Base-by-base conservation (phyloP, 2,329 filamentous ascomycete species). In the Pseudogymnoascus destructans region DNA sequence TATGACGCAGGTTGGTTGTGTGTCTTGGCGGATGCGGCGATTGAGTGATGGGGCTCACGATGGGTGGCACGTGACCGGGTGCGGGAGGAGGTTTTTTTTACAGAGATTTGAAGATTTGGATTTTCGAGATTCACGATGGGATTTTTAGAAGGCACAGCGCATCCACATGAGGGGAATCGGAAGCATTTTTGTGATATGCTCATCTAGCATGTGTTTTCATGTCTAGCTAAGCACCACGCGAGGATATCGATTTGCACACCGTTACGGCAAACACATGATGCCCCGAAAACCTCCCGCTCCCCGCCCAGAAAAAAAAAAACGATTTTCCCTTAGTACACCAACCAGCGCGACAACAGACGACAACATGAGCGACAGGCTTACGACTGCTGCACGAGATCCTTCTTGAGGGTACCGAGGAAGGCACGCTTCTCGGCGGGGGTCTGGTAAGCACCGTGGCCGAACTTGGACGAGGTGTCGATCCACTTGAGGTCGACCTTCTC, bases 401-500 rank as follows among this genome's bases (percentile, higher is more conserved):
- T 98, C 90, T 98, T 98, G 88, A 98, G 89, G 61, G 90, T 95
- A 80, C 93, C 93, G 78, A 95, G 76, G 83, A 89, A 93, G 75
- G 89, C 85, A 80, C 87, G 89, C 90, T 98, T 98, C 87, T 98
- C 93, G 73, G 88, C 87, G 67, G 86, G 80, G 65, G 93, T 98
- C 83, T 98, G 93, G 89, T 95, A 98, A 72, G 90, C 92, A 85
- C 93, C 93, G 81, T 98, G 93, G 78, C 93, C 93, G 77, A 98
- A 98, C 84, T 98, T 95, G 80, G 91, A 96, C 64, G 91, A 96
- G 70, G 93, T 98, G 73, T 98, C 93, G 87, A 98, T 98, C 93
- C 93, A 98, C 81, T 98, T 98, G 81, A 98, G 88, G 73, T 92
- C 89, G 75, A 97, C 88, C 89, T 98, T 97, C 87, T 98, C 93